Conservation (phyloP, 2,329 filamentous ascomycete species). For the Alternaria gaisen region DNA sequence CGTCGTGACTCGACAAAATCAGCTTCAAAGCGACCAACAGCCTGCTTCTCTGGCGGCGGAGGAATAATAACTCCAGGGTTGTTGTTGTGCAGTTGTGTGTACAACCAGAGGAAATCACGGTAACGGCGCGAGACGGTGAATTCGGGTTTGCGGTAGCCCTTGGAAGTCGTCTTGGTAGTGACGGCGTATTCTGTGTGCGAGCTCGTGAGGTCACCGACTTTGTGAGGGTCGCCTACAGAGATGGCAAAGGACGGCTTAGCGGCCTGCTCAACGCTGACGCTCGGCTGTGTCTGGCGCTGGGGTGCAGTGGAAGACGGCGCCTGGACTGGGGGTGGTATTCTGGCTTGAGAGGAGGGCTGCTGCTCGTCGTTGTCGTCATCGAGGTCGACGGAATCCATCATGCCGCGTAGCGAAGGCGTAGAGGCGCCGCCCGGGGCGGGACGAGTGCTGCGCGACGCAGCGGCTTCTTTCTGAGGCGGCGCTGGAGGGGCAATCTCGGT, state of each 20-base stretch:
- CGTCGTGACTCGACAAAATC: constrained; percentile 95
- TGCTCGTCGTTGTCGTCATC: constrained; percentile 69
- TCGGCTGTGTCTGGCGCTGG: constrained; percentile 70
- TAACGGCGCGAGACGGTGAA: constrained; percentile 95
- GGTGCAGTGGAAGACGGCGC: constrained; percentile 57
- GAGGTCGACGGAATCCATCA: constrained; percentile 73
- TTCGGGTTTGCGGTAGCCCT: constrained; percentile 90
- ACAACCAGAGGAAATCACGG: constrained; percentile 97
- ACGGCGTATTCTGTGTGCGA: constrained; percentile 99
- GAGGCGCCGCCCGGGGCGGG: constrained; percentile 64
- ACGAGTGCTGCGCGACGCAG: constrained; percentile 58
- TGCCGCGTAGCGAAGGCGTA: constrained; percentile 58
- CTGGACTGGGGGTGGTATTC: constrained; percentile 71
- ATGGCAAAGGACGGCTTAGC: constrained; percentile 92
- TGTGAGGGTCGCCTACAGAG: constrained; percentile 93
- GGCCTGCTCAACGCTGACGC: constrained; percentile 90
- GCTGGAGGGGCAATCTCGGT: constrained; percentile 72
- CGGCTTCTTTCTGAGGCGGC: constrained; percentile 68
- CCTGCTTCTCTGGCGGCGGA: constrained; percentile 96
- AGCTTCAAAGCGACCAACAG: constrained; percentile 91
- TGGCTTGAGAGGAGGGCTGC: constrained; percentile 58
- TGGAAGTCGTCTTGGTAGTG: constrained; percentile 93
- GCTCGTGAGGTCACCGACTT: constrained; percentile 94
- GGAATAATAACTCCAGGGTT: constrained; percentile 95
- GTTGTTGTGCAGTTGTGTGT: constrained; percentile 91